Percentiles rank a stretch among this genome's conserved stretches.
Evolutionary conservation across 2,329 filamentous ascomycete species (phyloP).

Genomic region (Paecilomyces formosus): DNA sequence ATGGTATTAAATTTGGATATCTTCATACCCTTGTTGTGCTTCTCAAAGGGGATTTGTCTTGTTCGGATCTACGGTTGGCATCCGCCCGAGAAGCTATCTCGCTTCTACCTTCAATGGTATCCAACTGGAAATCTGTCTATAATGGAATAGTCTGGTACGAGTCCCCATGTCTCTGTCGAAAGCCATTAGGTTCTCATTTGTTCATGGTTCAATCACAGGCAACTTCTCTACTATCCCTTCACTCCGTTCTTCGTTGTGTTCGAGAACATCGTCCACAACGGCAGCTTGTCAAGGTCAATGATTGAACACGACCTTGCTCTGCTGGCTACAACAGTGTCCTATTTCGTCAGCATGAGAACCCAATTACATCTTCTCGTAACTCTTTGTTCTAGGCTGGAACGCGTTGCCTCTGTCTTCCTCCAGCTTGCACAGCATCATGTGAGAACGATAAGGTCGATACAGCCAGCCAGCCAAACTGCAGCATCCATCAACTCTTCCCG

Average conservation of each 20-base stretch:
- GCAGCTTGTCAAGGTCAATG: not conserved
- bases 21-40: conserved; percentile 2
- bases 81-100: conserved; percentile 10
- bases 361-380: not conserved
- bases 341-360: not conserved
- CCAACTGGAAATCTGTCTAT: conserved; percentile 10
- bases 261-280: not conserved
- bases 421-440: not conserved
- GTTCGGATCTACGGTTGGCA: not conserved
- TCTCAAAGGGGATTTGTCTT: conserved; percentile 1
- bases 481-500: not conserved
- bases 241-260: not conserved
- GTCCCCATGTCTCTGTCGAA: not conserved
- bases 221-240: not conserved
- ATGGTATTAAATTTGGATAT: not conserved
- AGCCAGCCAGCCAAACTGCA: not conserved
- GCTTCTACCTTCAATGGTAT: conserved; percentile 6
- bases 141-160: conserved; percentile 11
- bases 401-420: not conserved
- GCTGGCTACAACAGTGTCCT: not conserved
- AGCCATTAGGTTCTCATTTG: not conserved
- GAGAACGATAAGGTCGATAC: not conserved
- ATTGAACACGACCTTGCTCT: not conserved
- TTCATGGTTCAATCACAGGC: not conserved
- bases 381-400: not conserved